Percentiles rank a stretch among this genome's conserved stretches.
phyloP scores from a whole-genome alignment of 192 early-diverging fungal species.

The Entophlyctis helioformis region DNA sequence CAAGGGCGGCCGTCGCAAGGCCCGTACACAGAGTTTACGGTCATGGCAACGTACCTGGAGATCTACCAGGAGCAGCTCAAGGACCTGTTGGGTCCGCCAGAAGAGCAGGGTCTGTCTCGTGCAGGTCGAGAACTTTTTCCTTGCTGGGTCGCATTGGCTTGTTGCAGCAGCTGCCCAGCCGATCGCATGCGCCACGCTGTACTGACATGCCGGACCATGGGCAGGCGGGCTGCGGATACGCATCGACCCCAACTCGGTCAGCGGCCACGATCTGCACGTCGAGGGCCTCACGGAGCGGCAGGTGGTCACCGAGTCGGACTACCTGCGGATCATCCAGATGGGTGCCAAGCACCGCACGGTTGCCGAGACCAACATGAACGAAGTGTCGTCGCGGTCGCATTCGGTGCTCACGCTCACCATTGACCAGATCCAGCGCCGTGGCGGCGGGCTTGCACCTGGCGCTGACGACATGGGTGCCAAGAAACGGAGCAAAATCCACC shows the following conservation, averaged over 20 bases:
- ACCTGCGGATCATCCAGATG: slow-evolving; percentile 13
- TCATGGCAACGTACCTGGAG: slow-evolving; percentile 29
- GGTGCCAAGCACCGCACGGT: slow-evolving; percentile 19
- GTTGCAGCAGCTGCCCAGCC: neutral
- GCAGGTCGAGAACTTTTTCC: neutral
- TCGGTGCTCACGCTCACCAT: slow-evolving; percentile 66
- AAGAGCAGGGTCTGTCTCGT: slow-evolving; percentile 13
- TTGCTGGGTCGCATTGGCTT: neutral
- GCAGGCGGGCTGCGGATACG: slow-evolving; percentile 25
- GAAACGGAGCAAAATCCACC: slow-evolving; percentile 43
- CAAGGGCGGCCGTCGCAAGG: too few species aligned
- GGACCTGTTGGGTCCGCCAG: slow-evolving; percentile 19
- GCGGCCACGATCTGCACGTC: slow-evolving; percentile 29
- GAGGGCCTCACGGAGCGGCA: slow-evolving; percentile 23
- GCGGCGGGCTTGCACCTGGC: neutral
- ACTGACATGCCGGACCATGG: neutral
- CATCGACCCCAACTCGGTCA: slow-evolving; percentile 21
- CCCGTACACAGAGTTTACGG: slow-evolving; percentile 25
- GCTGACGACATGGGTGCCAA: slow-evolving; percentile 1
- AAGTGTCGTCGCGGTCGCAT: slow-evolving; percentile 51
- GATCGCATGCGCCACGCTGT: neutral
- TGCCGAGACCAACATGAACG: slow-evolving; percentile 39
- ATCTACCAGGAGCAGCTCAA: slow-evolving; percentile 28
- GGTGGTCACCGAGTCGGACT: slow-evolving; percentile 14
- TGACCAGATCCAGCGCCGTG: slow-evolving; percentile 45